phyloP scores from a whole-genome alignment of 2,329 filamentous ascomycete genomes.

The Neurospora sp. region DNA sequence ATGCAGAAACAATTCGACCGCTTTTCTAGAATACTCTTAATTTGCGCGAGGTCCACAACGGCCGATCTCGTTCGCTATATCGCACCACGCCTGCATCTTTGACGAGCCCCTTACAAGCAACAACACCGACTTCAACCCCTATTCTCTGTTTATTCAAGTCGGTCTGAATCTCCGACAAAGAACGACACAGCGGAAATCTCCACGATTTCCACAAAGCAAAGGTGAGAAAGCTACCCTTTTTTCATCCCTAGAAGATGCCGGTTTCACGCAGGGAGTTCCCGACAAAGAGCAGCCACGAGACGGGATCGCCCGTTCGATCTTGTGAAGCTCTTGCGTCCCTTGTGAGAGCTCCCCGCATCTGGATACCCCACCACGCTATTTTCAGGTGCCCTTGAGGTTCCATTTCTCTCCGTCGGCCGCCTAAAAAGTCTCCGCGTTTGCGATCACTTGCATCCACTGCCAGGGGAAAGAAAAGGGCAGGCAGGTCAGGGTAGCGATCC shows the following conservation, averaged over 20 bases:
- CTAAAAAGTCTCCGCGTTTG: background rate
- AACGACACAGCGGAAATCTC: background rate
- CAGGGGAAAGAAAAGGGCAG: background rate
- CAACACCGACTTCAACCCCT: background rate
- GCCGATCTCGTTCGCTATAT: background rate
- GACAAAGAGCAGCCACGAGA: background rate
- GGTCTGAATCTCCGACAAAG: background rate
- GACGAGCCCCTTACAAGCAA: background rate
- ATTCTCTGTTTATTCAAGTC: background rate
- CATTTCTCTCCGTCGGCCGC: background rate
- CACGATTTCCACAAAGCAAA: background rate
- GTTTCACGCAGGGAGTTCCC: background rate
- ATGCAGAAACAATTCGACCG: background rate
- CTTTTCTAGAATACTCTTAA: background rate
- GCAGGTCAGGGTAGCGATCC: background rate
- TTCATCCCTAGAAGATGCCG: background rate
- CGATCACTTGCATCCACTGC: background rate
- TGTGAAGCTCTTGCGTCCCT: background rate
- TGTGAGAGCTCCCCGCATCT: background rate
- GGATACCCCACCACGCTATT: background rate
- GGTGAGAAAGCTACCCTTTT: background rate
- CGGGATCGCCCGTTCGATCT: background rate
- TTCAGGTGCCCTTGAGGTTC: background rate
- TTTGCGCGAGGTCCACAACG: background rate
- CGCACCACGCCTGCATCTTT: background rate